phyloP scores from a whole-genome alignment of 177 flowering plant species.

The Vitis hybrid region DNA sequence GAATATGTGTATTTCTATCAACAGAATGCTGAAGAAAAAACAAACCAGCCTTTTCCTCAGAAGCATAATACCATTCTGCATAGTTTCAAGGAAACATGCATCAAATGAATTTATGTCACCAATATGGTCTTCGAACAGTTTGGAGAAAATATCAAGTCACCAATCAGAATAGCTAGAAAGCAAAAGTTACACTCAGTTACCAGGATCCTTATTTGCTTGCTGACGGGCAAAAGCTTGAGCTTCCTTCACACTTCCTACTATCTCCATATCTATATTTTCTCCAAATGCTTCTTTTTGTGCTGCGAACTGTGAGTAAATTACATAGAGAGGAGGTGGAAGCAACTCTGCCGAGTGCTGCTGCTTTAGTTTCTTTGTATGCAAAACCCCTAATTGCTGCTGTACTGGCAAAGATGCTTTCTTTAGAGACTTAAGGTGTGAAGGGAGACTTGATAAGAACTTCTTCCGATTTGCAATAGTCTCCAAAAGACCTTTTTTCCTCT shows the following conservation, averaged over 20 bases:
- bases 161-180: slow-evolving; percentile 1
- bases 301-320: slow-evolving; percentile 83
- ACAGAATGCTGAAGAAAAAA: background rate
- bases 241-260: slow-evolving; percentile 86
- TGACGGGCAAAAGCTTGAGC: slow-evolving; percentile 86
- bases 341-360: slow-evolving; percentile 85
- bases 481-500: slow-evolving; percentile 60
- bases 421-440: slow-evolving; percentile 89
- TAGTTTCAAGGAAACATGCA: background rate
- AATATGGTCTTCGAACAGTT: background rate
- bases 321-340: slow-evolving; percentile 92
- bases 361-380: slow-evolving; percentile 78
- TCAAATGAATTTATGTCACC: background rate
- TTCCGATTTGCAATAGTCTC: slow-evolving; percentile 79
- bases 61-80: background rate
- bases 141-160: background rate
- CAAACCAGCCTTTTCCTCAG: background rate
- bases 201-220: slow-evolving; percentile 72
- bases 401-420: slow-evolving; percentile 98
- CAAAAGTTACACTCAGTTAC: slow-evolving; percentile 32
- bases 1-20: background rate
- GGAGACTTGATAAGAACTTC: slow-evolving; percentile 94
- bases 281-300: slow-evolving; percentile 98
- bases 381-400: slow-evolving; percentile 81
- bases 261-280: slow-evolving; percentile 82